Conservation (phyloP, 139 green algal species). For the Auxenochlorella protothecoides region DNA sequence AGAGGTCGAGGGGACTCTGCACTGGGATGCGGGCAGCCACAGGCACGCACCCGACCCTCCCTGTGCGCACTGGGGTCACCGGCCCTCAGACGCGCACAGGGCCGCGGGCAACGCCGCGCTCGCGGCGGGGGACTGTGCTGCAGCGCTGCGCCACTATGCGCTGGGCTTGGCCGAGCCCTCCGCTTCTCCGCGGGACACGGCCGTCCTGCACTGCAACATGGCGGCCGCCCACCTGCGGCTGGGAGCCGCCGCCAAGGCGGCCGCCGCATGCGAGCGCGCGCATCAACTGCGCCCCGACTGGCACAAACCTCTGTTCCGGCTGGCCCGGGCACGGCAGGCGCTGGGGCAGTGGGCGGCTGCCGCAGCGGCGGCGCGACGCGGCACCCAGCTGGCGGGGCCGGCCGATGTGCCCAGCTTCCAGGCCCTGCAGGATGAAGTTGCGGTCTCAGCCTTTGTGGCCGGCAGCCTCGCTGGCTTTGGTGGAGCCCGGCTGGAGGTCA, state of each 20-base stretch:
- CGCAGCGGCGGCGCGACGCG: background rate
- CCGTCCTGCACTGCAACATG: background rate
- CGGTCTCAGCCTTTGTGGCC: constrained; percentile 19
- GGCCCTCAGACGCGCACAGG: no score
- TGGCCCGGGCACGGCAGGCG: constrained; percentile 29
- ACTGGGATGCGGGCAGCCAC: no score
- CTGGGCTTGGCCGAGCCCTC: no score
- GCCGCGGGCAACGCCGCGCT: no score
- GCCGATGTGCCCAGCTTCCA: constrained; percentile 16
- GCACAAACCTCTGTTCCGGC: constrained; percentile 38
- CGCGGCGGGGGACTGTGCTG: no score
- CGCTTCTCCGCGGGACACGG: no score
- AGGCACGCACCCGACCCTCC: no score
- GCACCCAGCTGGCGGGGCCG: no score
- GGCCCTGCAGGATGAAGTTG: constrained; percentile 38
- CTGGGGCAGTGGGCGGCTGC: constrained; percentile 17
- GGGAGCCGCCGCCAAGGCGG: constrained; percentile 21
- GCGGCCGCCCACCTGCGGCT: constrained; percentile 14
- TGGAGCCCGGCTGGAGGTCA: constrained; percentile 37
- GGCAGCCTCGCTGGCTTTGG: constrained; percentile 39
- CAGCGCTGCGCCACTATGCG: no score
- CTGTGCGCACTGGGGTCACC: no score
- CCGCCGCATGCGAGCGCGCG: background rate
- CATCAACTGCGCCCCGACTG: constrained; percentile 26
- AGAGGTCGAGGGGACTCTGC: no score